Conservation (phyloP, 345 rosid genomes). For the Eucalyptus curtisii region DNA sequence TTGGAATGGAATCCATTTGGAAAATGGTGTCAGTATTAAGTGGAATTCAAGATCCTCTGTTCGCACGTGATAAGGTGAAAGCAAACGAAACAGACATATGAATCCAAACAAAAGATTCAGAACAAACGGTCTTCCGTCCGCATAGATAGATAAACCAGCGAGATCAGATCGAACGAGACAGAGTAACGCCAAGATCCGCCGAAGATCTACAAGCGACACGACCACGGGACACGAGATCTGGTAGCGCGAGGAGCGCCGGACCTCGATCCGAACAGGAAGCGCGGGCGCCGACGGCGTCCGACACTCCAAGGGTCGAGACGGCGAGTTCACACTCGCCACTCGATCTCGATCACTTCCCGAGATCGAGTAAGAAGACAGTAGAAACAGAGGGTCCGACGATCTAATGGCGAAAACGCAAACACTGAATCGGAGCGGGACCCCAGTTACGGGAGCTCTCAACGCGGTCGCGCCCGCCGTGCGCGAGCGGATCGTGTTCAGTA, state of each 20-base stretch:
- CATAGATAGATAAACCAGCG: not conserved
- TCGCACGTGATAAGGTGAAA: not conserved
- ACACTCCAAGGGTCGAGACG: not conserved
- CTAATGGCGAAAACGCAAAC: not conserved
- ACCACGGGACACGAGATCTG: not conserved
- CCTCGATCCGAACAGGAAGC: not conserved
- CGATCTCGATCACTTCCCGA: not conserved
- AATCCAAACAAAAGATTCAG: not conserved
- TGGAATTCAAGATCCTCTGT: not conserved
- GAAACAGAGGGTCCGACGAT: not conserved
- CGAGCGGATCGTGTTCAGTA: not conserved
- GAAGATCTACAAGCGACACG: not conserved
- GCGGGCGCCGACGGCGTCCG: not conserved
- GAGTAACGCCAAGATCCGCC: not conserved
- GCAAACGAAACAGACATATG: not conserved
- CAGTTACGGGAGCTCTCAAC: not conserved
- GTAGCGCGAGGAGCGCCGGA: not conserved
- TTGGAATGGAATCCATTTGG: not conserved
- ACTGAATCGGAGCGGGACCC: not conserved
- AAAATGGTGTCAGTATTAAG: not conserved
- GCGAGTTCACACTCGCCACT: not conserved
- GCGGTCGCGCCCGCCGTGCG: not conserved
- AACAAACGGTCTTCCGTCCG: not conserved
- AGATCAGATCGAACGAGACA: not conserved
- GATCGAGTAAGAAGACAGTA: not conserved